Evolutionary conservation across 2,329 filamentous ascomycete genomes (phyloP), one percentile per base, ranked within the genome.

Genomic region (Aspergillus felis): DNA sequence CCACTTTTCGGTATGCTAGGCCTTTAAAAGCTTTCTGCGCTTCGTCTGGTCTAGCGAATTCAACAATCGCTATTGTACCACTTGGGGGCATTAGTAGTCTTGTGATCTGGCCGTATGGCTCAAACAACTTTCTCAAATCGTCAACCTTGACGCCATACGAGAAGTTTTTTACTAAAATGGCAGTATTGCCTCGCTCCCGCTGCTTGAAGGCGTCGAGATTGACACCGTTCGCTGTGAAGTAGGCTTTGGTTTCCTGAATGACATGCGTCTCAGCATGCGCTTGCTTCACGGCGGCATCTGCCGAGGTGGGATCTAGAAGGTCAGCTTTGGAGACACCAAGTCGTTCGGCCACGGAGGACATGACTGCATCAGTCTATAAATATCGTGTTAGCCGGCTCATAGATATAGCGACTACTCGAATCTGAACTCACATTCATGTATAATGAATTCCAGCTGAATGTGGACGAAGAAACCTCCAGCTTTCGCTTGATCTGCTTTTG

Each of bases 391-490:
- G 67, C 57, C 50, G 56, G 55, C 7, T 41, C 27, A 47, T 53
- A 38, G 20, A 10, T 14, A n/a, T 9, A 25, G 7, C 8, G 42
- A 38, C 49, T 32, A 55, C 51, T 24, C 50, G 22, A 10, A 17
- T 47, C 8, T 44, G n/a, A 49, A 71, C 71, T 73, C 77, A 91
- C 89, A 75, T 89, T 97, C 90, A 99, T 95, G 75, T 94, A 99
- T n/a, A 99, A 81, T n/a, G 92, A 93, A 79, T 99, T 99, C 94
- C 94, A 99, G 72, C 93, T 96, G 78, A 97, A 97, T 1, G 84
- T 86, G 51, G 84, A 86, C 29, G 87, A 88, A 8, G 89, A 83
- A 24, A 92, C 90, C 67, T 93, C 88, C 51, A 87, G 83, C 76
- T 90, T 95, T 68, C 89, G 90, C 71, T 89, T 91, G 64, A 97